phyloP scores from a whole-genome alignment of 2,329 filamentous ascomycete genomes.

The Aspergillus nomiae region DNA sequence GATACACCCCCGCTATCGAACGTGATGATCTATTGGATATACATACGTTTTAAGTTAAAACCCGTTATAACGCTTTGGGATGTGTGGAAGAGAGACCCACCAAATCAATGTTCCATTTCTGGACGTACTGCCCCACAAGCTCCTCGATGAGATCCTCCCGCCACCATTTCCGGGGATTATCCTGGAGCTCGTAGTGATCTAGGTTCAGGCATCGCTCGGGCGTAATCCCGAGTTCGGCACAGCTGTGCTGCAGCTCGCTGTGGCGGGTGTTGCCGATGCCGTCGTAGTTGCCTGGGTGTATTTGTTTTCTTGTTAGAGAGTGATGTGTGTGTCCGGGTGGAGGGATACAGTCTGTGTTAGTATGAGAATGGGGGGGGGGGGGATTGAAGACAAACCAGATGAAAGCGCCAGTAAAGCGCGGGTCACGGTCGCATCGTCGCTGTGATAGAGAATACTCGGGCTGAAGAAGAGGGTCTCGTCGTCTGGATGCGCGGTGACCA shows the following conservation, averaged over 20 bases:
- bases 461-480: slow-evolving; percentile 33
- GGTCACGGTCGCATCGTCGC: slow-evolving; percentile 17
- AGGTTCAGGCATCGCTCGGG: slow-evolving; percentile 39
- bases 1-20: slow-evolving; percentile 46
- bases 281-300: slow-evolving; percentile 20
- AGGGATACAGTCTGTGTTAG: background rate
- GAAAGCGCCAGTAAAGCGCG: slow-evolving; percentile 27
- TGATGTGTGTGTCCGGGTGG: background rate
- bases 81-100: slow-evolving; percentile 21
- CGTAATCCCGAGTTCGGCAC: slow-evolving; percentile 22
- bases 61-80: background rate
- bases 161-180: slow-evolving; percentile 45
- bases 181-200: slow-evolving; percentile 40
- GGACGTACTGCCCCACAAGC: slow-evolving; percentile 37
- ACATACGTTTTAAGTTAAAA: background rate
- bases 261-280: slow-evolving; percentile 24
- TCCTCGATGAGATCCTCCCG: slow-evolving; percentile 35
- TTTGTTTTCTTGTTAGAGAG: background rate
- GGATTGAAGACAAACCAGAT: slow-evolving; percentile 14
- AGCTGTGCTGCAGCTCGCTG: slow-evolving; percentile 25
- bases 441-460: slow-evolving; percentile 25
- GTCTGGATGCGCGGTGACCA: slow-evolving; percentile 41
- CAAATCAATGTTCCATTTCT: slow-evolving; percentile 42
- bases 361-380: background rate
- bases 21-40: slow-evolving; percentile 36